Evolutionary conservation across 768 basidiomycete genomes (phyloP), one percentile per base, ranked within the genome.

Genomic region (Boletus reticulatus): DNA sequence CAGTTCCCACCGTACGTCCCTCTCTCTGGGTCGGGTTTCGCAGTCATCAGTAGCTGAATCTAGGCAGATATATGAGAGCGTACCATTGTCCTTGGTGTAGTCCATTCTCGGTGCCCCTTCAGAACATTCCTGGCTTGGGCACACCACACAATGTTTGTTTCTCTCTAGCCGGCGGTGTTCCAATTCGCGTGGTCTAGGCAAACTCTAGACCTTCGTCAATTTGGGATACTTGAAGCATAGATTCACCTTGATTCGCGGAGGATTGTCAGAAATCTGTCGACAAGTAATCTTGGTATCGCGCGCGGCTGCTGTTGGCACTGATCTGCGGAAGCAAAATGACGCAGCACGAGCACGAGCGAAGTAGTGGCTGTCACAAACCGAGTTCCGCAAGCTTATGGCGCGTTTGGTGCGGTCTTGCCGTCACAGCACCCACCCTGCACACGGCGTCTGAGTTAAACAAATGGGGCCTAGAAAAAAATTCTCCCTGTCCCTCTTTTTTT

Each of bases 341-440:
- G 24, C 48, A 50, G 52, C 14, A 43, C 42, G 3, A 48, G 52
- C 12, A 39, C 32, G 4, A 48, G 46, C 50, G 37, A 41, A 56
- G 42, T 52, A 29, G 46, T 68, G 43, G 53, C 22, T n/a, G 55
- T 58, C 47, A 19, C 52, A 58, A 54, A 56, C 48, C 53, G 52
- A 63, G 58, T 56, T 60, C 57, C 53, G 60, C 62, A 53, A 52
- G 50, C 44, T 50, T 52, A 48, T 52, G 8, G 50, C 61, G 63
- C 55, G 53, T 68, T 66, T 66, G 63, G 63, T 60, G 56, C 54
- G 58, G 53, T 67, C 57, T 60, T 67, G 65, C 65, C 63, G 66
- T 67, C 56, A 67, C 38, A 41, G 2, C 24, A 43, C 66, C 66
- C 24, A 43, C 66, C 66, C 49, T 67, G 66, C 52, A 49, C 57